Conservation (phyloP, 2,329 filamentous ascomycete genomes). For the Stachybotrys elegans region DNA sequence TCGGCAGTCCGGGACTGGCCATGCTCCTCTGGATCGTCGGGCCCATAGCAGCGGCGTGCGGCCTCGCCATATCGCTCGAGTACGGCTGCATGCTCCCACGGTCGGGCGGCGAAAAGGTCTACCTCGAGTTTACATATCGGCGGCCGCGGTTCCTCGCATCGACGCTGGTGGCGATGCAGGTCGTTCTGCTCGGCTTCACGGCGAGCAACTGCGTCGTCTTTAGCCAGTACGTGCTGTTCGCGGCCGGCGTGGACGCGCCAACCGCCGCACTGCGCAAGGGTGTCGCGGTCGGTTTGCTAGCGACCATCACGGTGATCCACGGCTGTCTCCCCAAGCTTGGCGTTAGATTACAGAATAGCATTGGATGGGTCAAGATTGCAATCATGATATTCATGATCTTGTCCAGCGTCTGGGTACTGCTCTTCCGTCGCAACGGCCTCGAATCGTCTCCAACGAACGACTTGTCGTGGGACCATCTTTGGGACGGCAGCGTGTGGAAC, state of each 20-base stretch:
- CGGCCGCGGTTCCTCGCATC: conserved; percentile 59
- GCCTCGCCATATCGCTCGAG: conserved; percentile 58
- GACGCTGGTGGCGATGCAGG: conserved; percentile 58
- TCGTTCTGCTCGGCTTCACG: conserved; percentile 60
- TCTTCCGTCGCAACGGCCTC: conserved; percentile 26
- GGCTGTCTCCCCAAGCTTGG: conserved; percentile 52
- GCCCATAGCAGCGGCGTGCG: conserved; percentile 55
- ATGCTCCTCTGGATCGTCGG: conserved; percentile 60
- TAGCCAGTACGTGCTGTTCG: conserved; percentile 60
- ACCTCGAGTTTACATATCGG: conserved; percentile 64
- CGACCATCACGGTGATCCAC: conserved; percentile 53
- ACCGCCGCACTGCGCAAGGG: conserved; percentile 47
- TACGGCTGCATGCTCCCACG: conserved; percentile 67
- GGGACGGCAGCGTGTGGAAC: conserved; percentile 63
- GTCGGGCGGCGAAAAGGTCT: conserved; percentile 65
- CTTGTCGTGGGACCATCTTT: conserved; percentile 47
- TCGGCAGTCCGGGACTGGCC: conserved; percentile 61
- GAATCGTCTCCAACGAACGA: too few relatives aligned
- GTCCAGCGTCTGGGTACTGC: conserved; percentile 54
- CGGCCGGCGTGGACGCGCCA: conserved; percentile 44
- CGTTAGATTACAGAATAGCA: conserved; percentile 52
- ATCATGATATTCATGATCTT: conserved; percentile 57
- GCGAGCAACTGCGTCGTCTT: conserved; percentile 68
- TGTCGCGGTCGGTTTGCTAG: conserved; percentile 53
- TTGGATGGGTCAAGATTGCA: conserved; percentile 60